Conservation (phyloP, 2,329 filamentous ascomycete species). For the Xylaria multiplex region DNA sequence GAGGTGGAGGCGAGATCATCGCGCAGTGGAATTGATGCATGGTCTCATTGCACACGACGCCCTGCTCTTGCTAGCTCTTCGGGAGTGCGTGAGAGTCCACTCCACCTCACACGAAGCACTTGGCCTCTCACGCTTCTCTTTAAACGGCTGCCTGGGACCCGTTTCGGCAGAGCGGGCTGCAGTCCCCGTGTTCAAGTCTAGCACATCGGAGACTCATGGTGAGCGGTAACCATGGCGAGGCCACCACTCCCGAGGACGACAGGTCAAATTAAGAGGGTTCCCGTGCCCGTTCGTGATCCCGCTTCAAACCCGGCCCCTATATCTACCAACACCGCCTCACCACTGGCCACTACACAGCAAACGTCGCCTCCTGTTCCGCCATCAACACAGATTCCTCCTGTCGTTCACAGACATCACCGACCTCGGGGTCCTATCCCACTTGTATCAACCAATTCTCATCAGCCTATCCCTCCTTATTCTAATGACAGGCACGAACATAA, state of each 20-base stretch:
- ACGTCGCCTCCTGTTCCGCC: background rate
- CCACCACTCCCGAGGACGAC: background rate
- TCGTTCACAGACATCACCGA: constrained; percentile 6
- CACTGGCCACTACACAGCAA: constrained; percentile 1
- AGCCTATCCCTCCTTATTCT: constrained; percentile 11
- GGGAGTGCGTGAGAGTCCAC: background rate
- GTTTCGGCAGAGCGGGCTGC: constrained; percentile 1
- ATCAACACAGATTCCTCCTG: background rate
- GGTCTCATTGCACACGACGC: constrained; percentile 4
- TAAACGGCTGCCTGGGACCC: constrained; percentile 30
- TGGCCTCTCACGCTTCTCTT: constrained; percentile 16
- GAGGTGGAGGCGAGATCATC: background rate
- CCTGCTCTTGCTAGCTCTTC: background rate
- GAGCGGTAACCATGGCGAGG: constrained; percentile 22
- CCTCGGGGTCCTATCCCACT: constrained; percentile 26
- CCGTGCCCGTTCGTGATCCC: constrained; percentile 20
- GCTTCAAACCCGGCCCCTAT: constrained; percentile 17
- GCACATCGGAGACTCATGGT: constrained; percentile 2
- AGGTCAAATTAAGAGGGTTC: constrained; percentile 25
- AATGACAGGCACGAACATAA: background rate
- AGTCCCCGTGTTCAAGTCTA: constrained; percentile 5
- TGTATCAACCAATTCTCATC: constrained; percentile 25
- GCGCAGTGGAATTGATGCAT: constrained; percentile 3
- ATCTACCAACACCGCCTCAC: constrained; percentile 7
- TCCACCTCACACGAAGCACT: background rate